Conservation (phyloP, 371 early-diverging fungal species). For the Zychaea mexicana region DNA sequence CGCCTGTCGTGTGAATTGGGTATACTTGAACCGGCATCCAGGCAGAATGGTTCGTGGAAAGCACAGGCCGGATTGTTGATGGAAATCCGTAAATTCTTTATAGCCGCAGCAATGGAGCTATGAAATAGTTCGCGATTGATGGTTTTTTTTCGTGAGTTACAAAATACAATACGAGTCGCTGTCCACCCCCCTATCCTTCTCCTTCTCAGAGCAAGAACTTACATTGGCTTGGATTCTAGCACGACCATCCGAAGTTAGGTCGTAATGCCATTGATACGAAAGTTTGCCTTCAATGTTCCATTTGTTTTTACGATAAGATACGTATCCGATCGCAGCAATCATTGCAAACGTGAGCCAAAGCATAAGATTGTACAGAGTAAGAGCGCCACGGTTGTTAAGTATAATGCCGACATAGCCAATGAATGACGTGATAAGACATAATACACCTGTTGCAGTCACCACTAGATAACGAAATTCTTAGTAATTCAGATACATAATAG, state of each 20-base stretch:
- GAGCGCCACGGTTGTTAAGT: slow-evolving; percentile 48
- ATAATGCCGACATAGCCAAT: slow-evolving; percentile 60
- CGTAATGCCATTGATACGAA: slow-evolving; percentile 54
- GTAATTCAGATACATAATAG: neutral
- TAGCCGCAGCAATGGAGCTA: slow-evolving; percentile 65
- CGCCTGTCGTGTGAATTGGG: slow-evolving; percentile 44
- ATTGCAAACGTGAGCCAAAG: slow-evolving; percentile 61
- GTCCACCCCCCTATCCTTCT: neutral
- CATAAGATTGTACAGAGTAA: slow-evolving; percentile 51
- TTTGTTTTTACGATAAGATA: slow-evolving; percentile 49
- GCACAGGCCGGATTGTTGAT: slow-evolving; percentile 58
- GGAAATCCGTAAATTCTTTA: slow-evolving; percentile 53
- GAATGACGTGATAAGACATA: slow-evolving; percentile 50
- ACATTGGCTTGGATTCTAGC: slow-evolving; percentile 48
- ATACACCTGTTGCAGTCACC: slow-evolving; percentile 45
- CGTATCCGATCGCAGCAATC: slow-evolving; percentile 58
- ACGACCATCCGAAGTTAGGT: slow-evolving; percentile 35
- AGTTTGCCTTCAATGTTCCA: slow-evolving; percentile 51
- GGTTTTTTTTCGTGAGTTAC: neutral
- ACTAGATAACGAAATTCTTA: too few relatives aligned
- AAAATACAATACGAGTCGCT: neutral
- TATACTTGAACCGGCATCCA: slow-evolving; percentile 53
- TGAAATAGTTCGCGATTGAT: neutral
- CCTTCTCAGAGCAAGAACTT: slow-evolving; percentile 17
- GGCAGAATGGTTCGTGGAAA: slow-evolving; percentile 61